Conservation (phyloP, 306 rosid genomes). For the Malus asiatica region DNA sequence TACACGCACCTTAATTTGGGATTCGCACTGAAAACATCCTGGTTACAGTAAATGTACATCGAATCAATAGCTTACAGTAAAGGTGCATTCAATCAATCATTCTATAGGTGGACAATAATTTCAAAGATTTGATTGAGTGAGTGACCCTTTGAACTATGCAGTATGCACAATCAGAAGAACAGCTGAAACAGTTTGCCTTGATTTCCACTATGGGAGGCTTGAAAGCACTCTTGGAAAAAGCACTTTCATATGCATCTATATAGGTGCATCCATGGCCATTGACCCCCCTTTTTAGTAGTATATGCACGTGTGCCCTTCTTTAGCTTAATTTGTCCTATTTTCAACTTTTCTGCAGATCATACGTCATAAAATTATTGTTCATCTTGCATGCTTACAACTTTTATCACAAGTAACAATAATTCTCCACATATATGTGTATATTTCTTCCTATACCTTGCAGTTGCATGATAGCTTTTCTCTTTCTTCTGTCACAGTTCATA, state of each 20-base stretch:
- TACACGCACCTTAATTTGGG: not conserved
- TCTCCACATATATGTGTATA: too few species aligned
- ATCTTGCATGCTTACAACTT: constrained; percentile 9
- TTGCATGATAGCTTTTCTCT: not conserved
- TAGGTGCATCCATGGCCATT: too few species aligned
- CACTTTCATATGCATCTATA: not conserved
- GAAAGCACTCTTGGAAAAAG: not conserved
- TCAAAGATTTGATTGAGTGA: not conserved
- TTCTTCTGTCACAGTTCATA: constrained; percentile 1
- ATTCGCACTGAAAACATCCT: not conserved
- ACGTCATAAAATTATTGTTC: not conserved
- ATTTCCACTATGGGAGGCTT: not conserved
- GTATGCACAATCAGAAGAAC: not conserved
- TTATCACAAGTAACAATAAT: not conserved
- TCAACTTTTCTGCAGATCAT: not conserved
- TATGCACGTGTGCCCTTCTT: not conserved
- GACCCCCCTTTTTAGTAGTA: not conserved
- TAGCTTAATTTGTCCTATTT: not conserved
- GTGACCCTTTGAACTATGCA: not conserved
- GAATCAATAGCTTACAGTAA: not conserved
- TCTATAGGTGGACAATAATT: not conserved
- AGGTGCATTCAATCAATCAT: not conserved
- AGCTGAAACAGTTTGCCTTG: not conserved
- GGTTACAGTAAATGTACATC: not conserved
- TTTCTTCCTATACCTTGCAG: too few species aligned